phyloP scores from a whole-genome alignment of 129 eudicot species.

The Escallonia rubra region DNA sequence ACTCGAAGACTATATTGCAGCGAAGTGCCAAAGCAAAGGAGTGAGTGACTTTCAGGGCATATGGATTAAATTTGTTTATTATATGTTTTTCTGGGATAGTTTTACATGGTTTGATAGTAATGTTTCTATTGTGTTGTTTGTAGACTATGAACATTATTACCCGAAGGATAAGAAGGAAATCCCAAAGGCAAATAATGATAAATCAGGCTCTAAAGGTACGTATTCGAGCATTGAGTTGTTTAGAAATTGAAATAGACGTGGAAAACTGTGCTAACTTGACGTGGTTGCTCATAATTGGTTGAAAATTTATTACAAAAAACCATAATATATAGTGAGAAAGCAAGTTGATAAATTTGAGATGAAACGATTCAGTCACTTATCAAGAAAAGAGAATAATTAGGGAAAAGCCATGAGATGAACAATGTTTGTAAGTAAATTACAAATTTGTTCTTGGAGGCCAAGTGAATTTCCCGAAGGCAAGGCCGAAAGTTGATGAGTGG shows the following conservation, averaged over 20 bases:
- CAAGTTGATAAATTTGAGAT: not conserved
- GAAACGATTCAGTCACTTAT: not conserved
- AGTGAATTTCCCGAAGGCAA: no score
- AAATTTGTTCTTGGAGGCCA: no score
- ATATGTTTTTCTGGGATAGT: not conserved
- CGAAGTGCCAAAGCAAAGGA: conserved; percentile 80
- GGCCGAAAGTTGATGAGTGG: no score
- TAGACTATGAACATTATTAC: conserved; percentile 81
- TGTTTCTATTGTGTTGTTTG: conserved; percentile 8
- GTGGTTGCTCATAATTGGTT: not conserved
- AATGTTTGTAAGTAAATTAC: no score
- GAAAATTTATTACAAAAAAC: no score
- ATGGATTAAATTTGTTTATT: not conserved
- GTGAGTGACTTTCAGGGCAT: conserved; percentile 37
- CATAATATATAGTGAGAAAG: not conserved
- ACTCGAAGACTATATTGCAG: conserved; percentile 56
- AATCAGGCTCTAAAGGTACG: conserved; percentile 78
- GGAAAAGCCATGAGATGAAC: no score
- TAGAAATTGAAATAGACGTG: not conserved
- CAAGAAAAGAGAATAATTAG: no score
- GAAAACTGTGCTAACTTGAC: not conserved
- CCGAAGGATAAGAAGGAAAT: conserved; percentile 85
- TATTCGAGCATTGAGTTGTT: not conserved
- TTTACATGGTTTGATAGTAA: not conserved
- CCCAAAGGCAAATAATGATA: conserved; percentile 69